Conservation (phyloP, 2,329 filamentous ascomycete species). For the Ophiostoma tasmaniense region DNA sequence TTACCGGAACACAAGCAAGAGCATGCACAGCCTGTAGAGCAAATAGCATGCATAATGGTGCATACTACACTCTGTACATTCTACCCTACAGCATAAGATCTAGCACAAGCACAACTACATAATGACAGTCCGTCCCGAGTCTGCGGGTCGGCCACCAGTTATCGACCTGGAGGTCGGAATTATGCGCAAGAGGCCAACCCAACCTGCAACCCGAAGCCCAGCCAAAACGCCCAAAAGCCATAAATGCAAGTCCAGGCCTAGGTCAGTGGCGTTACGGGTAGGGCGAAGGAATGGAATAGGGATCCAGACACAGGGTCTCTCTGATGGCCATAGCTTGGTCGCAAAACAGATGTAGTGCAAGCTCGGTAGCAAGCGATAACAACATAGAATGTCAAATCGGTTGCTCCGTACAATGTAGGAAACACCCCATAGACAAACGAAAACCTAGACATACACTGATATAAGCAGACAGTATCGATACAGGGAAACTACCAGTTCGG, state of each 20-base stretch:
- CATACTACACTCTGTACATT: too few relatives aligned
- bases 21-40: background rate
- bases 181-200: background rate
- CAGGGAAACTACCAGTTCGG: too few relatives aligned
- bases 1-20: background rate
- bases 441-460: too few relatives aligned
- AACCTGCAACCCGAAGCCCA: background rate
- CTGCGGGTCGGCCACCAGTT: background rate
- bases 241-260: background rate
- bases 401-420: too few relatives aligned
- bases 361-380: too few relatives aligned
- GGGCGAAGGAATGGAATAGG: background rate
- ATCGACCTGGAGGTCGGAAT: background rate
- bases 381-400: too few relatives aligned
- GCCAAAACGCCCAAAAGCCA: background rate
- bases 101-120: background rate
- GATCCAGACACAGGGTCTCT: background rate
- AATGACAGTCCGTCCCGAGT: constrained; percentile 1
- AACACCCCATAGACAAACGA: too few relatives aligned
- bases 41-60: background rate
- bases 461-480: too few relatives aligned
- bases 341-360: too few relatives aligned
- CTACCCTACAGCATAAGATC: too few relatives aligned
- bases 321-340: constrained; percentile 1
- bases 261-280: background rate